Evolutionary conservation across 1,139 yeast genomes (phyloP).

Genomic region (Magnusiomyces paraingens): DNA sequence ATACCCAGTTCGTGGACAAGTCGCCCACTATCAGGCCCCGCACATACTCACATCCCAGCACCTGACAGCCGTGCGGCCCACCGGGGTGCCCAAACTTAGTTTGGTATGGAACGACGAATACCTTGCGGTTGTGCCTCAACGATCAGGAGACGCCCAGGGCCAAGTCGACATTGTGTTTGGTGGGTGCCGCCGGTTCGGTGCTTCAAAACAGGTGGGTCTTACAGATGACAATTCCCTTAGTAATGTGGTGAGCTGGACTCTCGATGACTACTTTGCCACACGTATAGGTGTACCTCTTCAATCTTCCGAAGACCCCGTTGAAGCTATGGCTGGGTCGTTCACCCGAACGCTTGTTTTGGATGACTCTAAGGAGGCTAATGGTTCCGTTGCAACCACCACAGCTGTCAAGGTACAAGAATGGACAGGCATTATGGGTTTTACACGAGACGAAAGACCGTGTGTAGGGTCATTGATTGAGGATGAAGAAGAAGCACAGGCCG

Average conservation of each 20-base stretch:
- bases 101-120: constrained; percentile 25
- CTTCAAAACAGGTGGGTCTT: constrained; percentile 18
- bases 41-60: neutral
- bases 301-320: neutral
- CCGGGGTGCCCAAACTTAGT: constrained; percentile 15
- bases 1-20: constrained; percentile 27
- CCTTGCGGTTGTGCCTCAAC: constrained; percentile 18
- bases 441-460: constrained; percentile 33
- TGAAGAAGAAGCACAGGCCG: constrained; percentile 11
- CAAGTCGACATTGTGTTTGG: constrained; percentile 23
- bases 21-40: constrained; percentile 16
- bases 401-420: constrained; percentile 27
- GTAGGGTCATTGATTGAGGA: constrained; percentile 28
- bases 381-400: neutral
- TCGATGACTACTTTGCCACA: constrained; percentile 19
- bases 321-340: neutral
- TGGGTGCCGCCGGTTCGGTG: constrained; percentile 25
- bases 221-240: constrained; percentile 21
- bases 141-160: neutral
- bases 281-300: constrained; percentile 18
- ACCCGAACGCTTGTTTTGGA: neutral
- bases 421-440: constrained; percentile 41
- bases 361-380: neutral
- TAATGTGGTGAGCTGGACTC: constrained; percentile 17
- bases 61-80: constrained; percentile 7